Percentiles rank a stretch among this genome's conserved stretches.
Evolutionary conservation across 768 basidiomycete genomes (phyloP).

Genomic region (Suillus paluster): DNA sequence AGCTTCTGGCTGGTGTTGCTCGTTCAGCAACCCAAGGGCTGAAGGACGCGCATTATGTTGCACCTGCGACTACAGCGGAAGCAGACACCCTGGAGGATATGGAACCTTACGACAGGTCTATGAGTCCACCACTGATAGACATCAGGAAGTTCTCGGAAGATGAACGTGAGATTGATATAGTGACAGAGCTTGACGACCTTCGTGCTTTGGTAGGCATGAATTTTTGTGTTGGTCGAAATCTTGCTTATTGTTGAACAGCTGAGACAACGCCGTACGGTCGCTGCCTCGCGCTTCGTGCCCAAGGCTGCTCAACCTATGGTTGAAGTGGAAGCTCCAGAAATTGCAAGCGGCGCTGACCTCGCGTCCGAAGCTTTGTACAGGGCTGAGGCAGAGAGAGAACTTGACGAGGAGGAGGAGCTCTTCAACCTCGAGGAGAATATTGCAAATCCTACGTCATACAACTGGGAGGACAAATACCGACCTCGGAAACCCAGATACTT

Average conservation of each 20-base stretch:
- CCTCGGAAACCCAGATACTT: slow-evolving; percentile 98
- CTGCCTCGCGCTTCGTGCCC: slow-evolving; percentile 86
- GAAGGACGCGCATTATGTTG: slow-evolving; percentile 40
- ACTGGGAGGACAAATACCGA: slow-evolving; percentile 98
- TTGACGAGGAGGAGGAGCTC: slow-evolving; percentile 95
- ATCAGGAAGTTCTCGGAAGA: slow-evolving; percentile 72
- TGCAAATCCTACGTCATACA: slow-evolving; percentile 81
- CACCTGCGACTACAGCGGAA: slow-evolving; percentile 39
- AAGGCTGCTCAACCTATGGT: slow-evolving; percentile 67
- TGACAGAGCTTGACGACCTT: slow-evolving; percentile 69
- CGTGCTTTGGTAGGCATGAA: slow-evolving; percentile 58
- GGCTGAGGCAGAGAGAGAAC: slow-evolving; percentile 88
- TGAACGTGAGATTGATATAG: slow-evolving; percentile 80
- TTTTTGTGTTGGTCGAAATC: slow-evolving; percentile 7
- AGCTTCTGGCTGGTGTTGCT: slow-evolving; percentile 80
- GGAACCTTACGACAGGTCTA: slow-evolving; percentile 81
- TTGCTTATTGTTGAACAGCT: slow-evolving; percentile 44
- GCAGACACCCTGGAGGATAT: slow-evolving; percentile 55
- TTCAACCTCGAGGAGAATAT: slow-evolving; percentile 95
- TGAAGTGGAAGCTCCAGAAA: slow-evolving; percentile 60
- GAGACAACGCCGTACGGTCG: slow-evolving; percentile 77
- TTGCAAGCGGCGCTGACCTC: slow-evolving; percentile 68
- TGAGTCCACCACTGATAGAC: slow-evolving; percentile 84
- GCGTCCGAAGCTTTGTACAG: slow-evolving; percentile 91
- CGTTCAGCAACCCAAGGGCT: slow-evolving; percentile 56